Evolutionary conservation across 139 green algal genomes (phyloP).

Genomic region (Chlamydomonas eustigma): DNA sequence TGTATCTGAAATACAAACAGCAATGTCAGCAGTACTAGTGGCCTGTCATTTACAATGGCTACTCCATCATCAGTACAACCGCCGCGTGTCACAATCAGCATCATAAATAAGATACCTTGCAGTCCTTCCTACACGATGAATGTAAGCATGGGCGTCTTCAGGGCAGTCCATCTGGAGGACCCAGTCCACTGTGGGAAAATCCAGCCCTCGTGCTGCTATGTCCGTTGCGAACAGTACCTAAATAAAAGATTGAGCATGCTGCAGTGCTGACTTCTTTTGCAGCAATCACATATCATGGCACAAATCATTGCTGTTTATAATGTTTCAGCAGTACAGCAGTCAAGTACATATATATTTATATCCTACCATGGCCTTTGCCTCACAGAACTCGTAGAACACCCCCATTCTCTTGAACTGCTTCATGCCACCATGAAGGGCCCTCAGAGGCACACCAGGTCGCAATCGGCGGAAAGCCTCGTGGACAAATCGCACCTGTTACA

Average conservation of each 20-base stretch:
- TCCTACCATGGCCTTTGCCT: constrained; percentile 2
- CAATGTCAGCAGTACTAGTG: too few relatives aligned
- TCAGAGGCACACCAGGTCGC: constrained; percentile 83
- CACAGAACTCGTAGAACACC: constrained; percentile 75
- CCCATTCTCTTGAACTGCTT: constrained; percentile 90
- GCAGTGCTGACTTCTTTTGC: too few relatives aligned
- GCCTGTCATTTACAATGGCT: too few relatives aligned
- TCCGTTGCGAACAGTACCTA: constrained; percentile 92
- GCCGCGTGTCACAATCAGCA: too few relatives aligned
- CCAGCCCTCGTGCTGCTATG: constrained; percentile 82
- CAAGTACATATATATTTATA: background rate
- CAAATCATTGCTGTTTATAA: too few relatives aligned
- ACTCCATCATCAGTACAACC: too few relatives aligned
- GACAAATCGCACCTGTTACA: constrained; percentile 85
- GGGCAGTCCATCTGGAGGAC: constrained; percentile 91
- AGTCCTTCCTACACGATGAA: constrained; percentile 76
- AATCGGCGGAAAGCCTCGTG: constrained; percentile 87
- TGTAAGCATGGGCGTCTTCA: constrained; percentile 90
- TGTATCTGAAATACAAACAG: constrained; percentile 13
- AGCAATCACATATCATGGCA: too few relatives aligned
- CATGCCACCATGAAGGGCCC: constrained; percentile 90
- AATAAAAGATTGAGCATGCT: too few relatives aligned
- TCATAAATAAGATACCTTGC: constrained; percentile 23
- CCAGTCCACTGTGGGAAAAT: constrained; percentile 93
- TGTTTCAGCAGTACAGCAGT: too few relatives aligned